Evolutionary conservation across 2,329 filamentous ascomycete genomes (phyloP), one percentile per base, ranked within the genome.

Genomic region (Dactylellina cionopaga): DNA sequence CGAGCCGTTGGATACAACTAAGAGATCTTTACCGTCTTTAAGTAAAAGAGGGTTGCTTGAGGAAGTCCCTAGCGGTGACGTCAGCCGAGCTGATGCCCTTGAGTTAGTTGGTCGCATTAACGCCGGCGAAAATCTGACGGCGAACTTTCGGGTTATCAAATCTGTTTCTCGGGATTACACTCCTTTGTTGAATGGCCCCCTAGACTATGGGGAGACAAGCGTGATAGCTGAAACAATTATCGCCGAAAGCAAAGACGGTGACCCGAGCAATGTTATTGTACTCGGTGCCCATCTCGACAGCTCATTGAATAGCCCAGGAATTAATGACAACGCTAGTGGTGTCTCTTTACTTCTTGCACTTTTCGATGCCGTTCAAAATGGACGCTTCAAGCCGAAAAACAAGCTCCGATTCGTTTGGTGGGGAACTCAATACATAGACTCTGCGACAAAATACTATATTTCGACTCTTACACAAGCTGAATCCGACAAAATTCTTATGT

Each of bases 81-180:
- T 83, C 75, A 82, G 81, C 76, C 77, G 80, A 13, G 80, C 72
- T 1, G 83, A 84, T 54, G 83, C 83, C 0, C 46, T 80, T 44
- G 80, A 78, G 1, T 78, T 84, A 22, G 80, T 79, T 52, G 78
- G 77, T 15, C 78, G 80, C 5, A 76, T 84, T 5, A 55, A 78
- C 13, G 79, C 77, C 0, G 82, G 83, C 0, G 82, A 83, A 69
- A 74, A 75, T 5, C 54, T 83, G 9, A 75, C 77, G 39, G 80
- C 81, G 6, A 79, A 80, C 66, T 82, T 83, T 75, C 81, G 82
- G 74, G 81, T 82, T 59, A 82, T 80, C 0, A 76, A 74, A 56
- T 25, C 54, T 72, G 33, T 7, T n/a, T n/a, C n/a, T n/a, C n/a
- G n/a, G n/a, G n/a, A n/a, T n/a, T n/a, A n/a, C n/a, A n/a, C n/a